Base-by-base conservation (phyloP, 2,329 filamentous ascomycete species). In the Huntiella savannae region DNA sequence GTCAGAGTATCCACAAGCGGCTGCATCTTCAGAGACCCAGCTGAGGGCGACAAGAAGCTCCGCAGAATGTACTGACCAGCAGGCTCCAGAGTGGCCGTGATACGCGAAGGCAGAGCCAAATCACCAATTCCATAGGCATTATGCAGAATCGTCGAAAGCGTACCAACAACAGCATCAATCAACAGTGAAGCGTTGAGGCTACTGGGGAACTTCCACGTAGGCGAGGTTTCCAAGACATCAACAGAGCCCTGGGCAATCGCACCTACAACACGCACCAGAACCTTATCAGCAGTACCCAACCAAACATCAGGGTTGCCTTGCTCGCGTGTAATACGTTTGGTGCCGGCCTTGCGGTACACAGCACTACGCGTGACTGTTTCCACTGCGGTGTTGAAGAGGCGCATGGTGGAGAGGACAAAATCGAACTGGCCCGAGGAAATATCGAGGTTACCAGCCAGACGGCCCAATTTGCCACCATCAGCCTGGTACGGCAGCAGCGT, bases 221-320 rank as follows among this genome's bases (percentile, higher is more conserved):
- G 74, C 34, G 81, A 82, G 59, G 81, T 91, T 62, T 93, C 86
- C 53, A 92, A 80, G 5, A 92, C 73, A 56, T 93, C 86, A 17
- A 92, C 71, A 52, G 84, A 70, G 2, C 79, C 78, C 53, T 82
- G 77, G 5, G 79, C 78, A 54, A 88, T 81, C 3, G 79, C 77
- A 40, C 79, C 65, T 35, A 85, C 67, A 13, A 87, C 77, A 41
- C 74, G 75, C 39, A 75, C 72, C 53, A 93, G 72, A 35, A 82
- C 72, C 57, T 85, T 80, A 53, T 92, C 82, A 4, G 86, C 82
- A 32, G 84, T 78, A 4, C 80, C 79, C 34, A 82, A 71, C 62
- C 78, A 78, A 49, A 76, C 63, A 51, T 72, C 73, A 7, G 67
- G 57, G 33, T 61, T 64, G 5, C 61, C 58, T 47, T 65, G 64